phyloP scores from a whole-genome alignment of 306 rosid genomes.

The Cajanus cajan region DNA sequence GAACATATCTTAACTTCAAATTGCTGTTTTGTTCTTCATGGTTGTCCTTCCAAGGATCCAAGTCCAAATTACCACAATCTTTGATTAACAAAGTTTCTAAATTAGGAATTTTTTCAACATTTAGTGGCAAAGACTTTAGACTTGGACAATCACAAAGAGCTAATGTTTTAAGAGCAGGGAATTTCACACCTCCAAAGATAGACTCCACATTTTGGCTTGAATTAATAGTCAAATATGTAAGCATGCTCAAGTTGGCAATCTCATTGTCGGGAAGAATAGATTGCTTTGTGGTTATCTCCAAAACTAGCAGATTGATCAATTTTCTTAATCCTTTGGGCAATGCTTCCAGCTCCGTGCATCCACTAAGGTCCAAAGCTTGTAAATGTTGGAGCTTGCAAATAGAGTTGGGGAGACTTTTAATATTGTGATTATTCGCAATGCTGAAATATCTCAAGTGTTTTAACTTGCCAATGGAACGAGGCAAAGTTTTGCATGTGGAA shows the following conservation, averaged over 20 bases:
- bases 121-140: background rate
- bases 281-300: background rate
- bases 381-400: background rate
- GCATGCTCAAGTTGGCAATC: background rate
- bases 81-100: background rate
- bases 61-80: background rate
- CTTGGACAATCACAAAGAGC: rapidly evolving
- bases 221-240: background rate
- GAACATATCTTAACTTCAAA: background rate
- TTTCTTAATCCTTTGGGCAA: background rate
- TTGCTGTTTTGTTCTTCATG: background rate
- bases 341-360: background rate
- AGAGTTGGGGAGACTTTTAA: background rate
- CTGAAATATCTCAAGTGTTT: background rate
- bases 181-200: background rate
- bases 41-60: background rate
- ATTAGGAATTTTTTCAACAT: background rate
- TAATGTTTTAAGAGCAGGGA: background rate
- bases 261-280: background rate
- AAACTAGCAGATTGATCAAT: background rate
- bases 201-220: background rate
- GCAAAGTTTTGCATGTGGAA: background rate
- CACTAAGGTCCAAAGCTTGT: background rate
- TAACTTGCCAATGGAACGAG: background rate
- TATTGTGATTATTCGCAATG: too few relatives aligned